Conservation (phyloP, 768 basidiomycete species). For the Hypsizygus marmoreus region DNA sequence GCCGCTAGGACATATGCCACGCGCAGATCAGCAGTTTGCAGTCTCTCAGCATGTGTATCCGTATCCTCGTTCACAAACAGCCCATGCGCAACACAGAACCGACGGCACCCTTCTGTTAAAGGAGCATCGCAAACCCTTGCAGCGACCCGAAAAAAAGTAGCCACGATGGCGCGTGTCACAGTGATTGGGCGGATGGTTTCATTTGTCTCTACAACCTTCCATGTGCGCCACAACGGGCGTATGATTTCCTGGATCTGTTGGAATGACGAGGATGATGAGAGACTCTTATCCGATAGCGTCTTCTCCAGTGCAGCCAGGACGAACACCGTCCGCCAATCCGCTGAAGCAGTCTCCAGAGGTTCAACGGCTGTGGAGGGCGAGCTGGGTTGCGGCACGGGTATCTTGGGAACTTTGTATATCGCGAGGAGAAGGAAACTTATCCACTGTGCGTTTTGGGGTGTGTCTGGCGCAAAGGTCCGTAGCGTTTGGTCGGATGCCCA, state of each 20-base stretch:
- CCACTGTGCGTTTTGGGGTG: constrained; percentile 41
- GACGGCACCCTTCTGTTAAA: constrained; percentile 38
- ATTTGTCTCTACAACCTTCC: constrained; percentile 27
- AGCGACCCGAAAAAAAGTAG: constrained; percentile 49
- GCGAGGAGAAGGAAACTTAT: constrained; percentile 41
- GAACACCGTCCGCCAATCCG: constrained; percentile 45
- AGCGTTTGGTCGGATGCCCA: constrained; percentile 29
- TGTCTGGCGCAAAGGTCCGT: constrained; percentile 29
- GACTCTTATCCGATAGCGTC: constrained; percentile 9
- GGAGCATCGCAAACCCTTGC: constrained; percentile 35
- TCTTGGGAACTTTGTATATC: constrained; percentile 20
- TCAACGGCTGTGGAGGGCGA: neutral
- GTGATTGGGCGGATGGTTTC: constrained; percentile 15
- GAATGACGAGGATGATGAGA: constrained; percentile 3
- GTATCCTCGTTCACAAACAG: constrained; percentile 25
- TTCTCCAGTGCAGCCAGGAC: constrained; percentile 41
- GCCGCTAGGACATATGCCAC: constrained; percentile 36
- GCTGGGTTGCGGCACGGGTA: constrained; percentile 1
- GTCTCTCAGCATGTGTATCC: constrained; percentile 16
- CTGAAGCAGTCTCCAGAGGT: neutral
- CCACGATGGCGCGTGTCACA: constrained; percentile 39
- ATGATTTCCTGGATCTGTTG: constrained; percentile 25
- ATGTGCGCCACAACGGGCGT: constrained; percentile 42
- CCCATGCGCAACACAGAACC: constrained; percentile 27
- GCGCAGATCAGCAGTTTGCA: constrained; percentile 33